phyloP scores from a whole-genome alignment of 257 asterid genomes.

The Echites panduratus region DNA sequence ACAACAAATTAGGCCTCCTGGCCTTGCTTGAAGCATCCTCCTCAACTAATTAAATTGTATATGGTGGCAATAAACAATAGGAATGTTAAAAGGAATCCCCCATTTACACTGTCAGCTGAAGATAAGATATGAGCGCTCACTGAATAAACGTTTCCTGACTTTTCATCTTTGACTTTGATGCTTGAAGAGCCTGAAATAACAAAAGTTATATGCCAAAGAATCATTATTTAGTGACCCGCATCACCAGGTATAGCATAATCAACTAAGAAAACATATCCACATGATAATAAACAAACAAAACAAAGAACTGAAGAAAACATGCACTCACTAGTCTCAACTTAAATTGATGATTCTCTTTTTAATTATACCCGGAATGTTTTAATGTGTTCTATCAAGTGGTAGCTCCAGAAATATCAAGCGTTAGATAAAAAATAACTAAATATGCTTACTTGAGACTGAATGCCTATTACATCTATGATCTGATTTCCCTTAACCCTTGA shows the following conservation, averaged over 20 bases:
- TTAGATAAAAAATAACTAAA: not conserved
- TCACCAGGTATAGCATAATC: too few species aligned
- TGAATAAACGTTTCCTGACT: slow-evolving; percentile 41
- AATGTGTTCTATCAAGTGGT: not conserved
- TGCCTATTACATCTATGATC: not conserved
- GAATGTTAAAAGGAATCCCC: slow-evolving; percentile 29
- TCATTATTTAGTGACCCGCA: not conserved
- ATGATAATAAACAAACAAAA: not conserved
- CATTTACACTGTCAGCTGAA: slow-evolving; percentile 29
- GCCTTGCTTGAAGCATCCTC: slow-evolving; percentile 12
- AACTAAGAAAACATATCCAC: not conserved
- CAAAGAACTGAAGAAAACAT: not conserved
- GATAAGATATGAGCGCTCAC: slow-evolving; percentile 58
- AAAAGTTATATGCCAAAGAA: not conserved
- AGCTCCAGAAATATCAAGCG: not conserved
- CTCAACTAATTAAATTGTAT: slow-evolving; percentile 32
- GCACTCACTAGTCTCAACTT: not conserved
- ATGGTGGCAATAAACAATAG: slow-evolving; percentile 32
- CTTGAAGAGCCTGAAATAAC: slow-evolving; percentile 60
- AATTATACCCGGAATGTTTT: not conserved
- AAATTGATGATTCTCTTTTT: not conserved
- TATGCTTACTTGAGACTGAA: not conserved
- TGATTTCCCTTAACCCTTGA: not conserved
- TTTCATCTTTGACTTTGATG: slow-evolving; percentile 63
- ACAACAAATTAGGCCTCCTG: slow-evolving; percentile 19